Conservation (phyloP, 1,284 basidiomycete genomes). For the Sporisorium iseilematis-ciliati region DNA sequence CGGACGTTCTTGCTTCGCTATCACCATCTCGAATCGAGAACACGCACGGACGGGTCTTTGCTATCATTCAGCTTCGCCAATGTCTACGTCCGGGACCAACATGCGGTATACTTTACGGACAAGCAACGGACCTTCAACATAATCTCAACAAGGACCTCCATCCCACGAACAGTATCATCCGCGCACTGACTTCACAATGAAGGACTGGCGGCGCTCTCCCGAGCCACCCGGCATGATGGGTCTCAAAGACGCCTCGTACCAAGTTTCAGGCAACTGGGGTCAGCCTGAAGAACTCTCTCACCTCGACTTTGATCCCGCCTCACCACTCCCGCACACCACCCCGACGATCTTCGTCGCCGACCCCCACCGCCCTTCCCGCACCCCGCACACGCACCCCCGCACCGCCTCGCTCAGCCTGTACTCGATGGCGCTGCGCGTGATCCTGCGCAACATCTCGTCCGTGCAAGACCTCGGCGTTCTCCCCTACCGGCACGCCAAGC, state of each 20-base stretch:
- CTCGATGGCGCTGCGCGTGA: slow-evolving; percentile 51
- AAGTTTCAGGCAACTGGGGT: slow-evolving; percentile 35
- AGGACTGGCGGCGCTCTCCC: slow-evolving; percentile 58
- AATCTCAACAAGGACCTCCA: not conserved
- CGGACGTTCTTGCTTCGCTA: too few species aligned
- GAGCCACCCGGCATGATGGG: slow-evolving; percentile 62
- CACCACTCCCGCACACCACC: slow-evolving; percentile 23
- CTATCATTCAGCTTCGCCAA: not conserved
- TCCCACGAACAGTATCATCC: not conserved
- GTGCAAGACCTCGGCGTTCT: slow-evolving; percentile 65
- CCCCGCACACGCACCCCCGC: not conserved
- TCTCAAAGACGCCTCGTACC: slow-evolving; percentile 21
- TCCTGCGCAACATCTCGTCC: slow-evolving; percentile 55
- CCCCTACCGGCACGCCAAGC: slow-evolving; percentile 59
- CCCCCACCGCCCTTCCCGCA: not conserved
- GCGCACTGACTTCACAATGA: slow-evolving; percentile 32
- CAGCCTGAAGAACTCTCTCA: slow-evolving; percentile 38
- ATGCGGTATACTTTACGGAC: too few species aligned
- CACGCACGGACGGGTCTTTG: too few species aligned
- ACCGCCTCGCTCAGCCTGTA: slow-evolving; percentile 19
- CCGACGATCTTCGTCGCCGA: slow-evolving; percentile 13
- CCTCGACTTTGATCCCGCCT: slow-evolving; percentile 29
- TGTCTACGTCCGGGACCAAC: not conserved
- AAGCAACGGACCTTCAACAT: not conserved
- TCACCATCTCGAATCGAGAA: too few species aligned